phyloP scores from a whole-genome alignment of 148 eudicot species.

The Talinum fruticosum region DNA sequence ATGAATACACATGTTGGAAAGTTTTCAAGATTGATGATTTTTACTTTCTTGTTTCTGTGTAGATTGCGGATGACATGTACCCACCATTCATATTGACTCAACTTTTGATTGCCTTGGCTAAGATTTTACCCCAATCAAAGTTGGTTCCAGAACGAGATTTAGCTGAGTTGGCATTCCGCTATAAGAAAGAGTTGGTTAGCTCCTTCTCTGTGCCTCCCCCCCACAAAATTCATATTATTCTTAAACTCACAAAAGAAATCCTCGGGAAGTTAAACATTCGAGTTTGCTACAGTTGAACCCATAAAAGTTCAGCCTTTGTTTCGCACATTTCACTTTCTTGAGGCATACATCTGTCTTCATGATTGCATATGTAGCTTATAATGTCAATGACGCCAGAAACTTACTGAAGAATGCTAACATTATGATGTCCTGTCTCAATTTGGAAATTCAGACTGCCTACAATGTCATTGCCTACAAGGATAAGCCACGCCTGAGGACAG shows the following conservation, averaged over 20 bases:
- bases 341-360: background rate
- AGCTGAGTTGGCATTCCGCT: slow-evolving; percentile 80
- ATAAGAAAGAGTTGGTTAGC: slow-evolving; percentile 71
- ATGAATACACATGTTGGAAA: background rate
- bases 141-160: slow-evolving; percentile 73
- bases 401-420: background rate
- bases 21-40: slow-evolving; percentile 5
- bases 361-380: background rate
- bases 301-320: background rate
- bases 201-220: slow-evolving; percentile 8
- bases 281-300: background rate
- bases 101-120: slow-evolving; percentile 62
- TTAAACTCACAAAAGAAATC: background rate
- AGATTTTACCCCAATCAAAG: slow-evolving; percentile 72
- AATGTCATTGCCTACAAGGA: slow-evolving; percentile 77
- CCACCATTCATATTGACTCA: slow-evolving; percentile 69
- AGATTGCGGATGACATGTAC: slow-evolving; percentile 94
- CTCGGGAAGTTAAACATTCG: background rate
- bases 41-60: slow-evolving; percentile 13
- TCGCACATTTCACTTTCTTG: background rate
- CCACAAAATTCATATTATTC: background rate
- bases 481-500: slow-evolving; percentile 78
- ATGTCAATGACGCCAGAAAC: no score
- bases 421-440: background rate
- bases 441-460: slow-evolving; percentile 49